A percentile compares a stretch with the other conserved stretches of the same genome.
Conservation (phyloP, 2,329 filamentous ascomycete genomes). For the Neofusicoccum cordaticola region DNA sequence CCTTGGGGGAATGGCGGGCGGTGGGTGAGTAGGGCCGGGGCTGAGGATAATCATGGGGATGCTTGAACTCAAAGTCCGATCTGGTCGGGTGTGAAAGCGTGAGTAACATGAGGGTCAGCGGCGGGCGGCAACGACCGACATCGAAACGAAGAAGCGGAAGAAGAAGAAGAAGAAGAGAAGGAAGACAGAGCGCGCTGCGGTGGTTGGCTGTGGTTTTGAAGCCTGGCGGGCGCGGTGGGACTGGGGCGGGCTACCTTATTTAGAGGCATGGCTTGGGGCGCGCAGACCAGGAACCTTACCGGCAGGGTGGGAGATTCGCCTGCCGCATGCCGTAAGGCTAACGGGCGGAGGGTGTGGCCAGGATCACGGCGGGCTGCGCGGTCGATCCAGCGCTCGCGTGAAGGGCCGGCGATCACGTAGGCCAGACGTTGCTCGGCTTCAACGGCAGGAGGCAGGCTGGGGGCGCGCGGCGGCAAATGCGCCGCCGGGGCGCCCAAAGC, state of each 20-base stretch:
- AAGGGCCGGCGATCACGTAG: conserved; percentile 16
- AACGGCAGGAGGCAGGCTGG: conserved; percentile 12
- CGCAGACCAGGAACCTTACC: conserved; percentile 16
- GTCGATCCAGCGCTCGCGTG: conserved; percentile 18
- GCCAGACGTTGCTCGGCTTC: conserved; percentile 10
- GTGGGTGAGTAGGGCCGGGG: conserved; percentile 38
- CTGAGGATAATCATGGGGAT: conserved; percentile 49
- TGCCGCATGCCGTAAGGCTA: conserved; percentile 18
- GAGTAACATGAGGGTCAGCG: conserved; percentile 45
- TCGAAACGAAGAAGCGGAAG: background rate
- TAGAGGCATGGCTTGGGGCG: background rate
- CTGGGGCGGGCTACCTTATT: conserved; percentile 17
- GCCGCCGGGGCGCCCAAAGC: background rate
- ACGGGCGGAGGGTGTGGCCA: conserved; percentile 10
- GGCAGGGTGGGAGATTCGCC: conserved; percentile 16
- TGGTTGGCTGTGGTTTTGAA: background rate
- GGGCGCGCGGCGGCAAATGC: conserved; percentile 14
- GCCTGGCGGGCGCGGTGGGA: background rate
- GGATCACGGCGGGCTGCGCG: conserved; percentile 11
- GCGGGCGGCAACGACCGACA: conserved; percentile 15
- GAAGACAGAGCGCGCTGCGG: background rate
- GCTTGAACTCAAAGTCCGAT: conserved; percentile 47
- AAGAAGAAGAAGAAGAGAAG: background rate
- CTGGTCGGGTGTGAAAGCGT: conserved; percentile 49
- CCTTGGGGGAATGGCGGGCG: conserved; percentile 39